A percentile compares a stretch with the other conserved stretches of the same genome.
Conservation (phyloP, 148 eudicot genomes). For the Heliamphora exappendiculata region DNA sequence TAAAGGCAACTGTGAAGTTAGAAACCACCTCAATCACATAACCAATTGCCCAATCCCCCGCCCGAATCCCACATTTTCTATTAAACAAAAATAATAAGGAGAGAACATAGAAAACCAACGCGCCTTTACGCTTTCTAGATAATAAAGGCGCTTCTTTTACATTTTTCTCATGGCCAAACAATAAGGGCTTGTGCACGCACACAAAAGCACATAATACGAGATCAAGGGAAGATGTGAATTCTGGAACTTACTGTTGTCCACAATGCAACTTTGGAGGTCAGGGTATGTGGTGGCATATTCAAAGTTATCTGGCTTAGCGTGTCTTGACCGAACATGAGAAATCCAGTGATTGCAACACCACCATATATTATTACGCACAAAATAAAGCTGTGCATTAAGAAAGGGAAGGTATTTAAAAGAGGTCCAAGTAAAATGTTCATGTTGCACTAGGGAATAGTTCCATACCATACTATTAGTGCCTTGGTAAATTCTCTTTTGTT, state of each 20-base stretch:
- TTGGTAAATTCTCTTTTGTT: conserved; percentile 68
- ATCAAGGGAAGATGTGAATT: neutral
- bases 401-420: conserved; percentile 1
- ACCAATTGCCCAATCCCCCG: neutral
- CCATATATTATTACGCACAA: conserved; percentile 69
- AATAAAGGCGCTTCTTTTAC: too few species aligned
- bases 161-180: too few species aligned
- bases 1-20: neutral
- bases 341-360: conserved; percentile 73
- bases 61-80: neutral
- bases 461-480: conserved; percentile 54
- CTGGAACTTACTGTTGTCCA: conserved; percentile 73
- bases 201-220: neutral
- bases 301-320: conserved; percentile 77
- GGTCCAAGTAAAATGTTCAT: neutral
- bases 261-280: conserved; percentile 61
- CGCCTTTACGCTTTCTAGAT: too few species aligned
- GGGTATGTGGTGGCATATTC: conserved; percentile 61
- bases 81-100: too few species aligned
- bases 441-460: neutral
- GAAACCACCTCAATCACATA: neutral
- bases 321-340: conserved; percentile 74
- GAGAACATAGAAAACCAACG: too few species aligned
- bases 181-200: neutral
- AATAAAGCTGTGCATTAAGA: conserved; percentile 47